Evolutionary conservation across 2,329 filamentous ascomycete genomes (phyloP), one percentile per base, ranked within the genome.

Genomic region (Capronia coronata): DNA sequence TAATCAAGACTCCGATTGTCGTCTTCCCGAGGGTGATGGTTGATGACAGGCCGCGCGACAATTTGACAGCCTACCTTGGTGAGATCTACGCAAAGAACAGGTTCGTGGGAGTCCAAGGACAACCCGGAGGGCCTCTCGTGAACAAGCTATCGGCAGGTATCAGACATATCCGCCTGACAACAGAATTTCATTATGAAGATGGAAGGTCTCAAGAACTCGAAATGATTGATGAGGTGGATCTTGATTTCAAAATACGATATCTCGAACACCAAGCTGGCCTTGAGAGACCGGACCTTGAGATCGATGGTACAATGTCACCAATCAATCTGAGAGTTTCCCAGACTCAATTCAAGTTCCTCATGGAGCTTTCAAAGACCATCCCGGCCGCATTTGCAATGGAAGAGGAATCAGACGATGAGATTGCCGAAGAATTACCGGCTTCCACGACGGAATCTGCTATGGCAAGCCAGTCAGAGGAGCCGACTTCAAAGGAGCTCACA

Each of bases 21-120:
- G 86, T 96, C 1, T 98, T 99, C 67, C 93, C 94, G 1, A 78
- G 88, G 22, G 77, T 84, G 52, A 81, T 93, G 52, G 73, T 80
- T 4, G 82, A 83, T 8, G 84, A 85, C 6, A 79, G 76, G 30
- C 76, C 83, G 2, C 80, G 87, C 46, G 93, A 99, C 65, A 76
- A 89, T 5, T 72, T 98, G 49, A 97, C 89, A 0, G 93, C 91
- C 0, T 94, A 97, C 62, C 73, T 99, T 2, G 93, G 93, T 69
- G 94, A 98, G 65, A 96, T 99, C 19, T 98, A 97, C 64, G 90
- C 87, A 0, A 89, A 90, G 67, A 98, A 98, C 67, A 86, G 84
- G 56, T 98, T 99, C 63, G 80, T 84, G 0, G 85, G 87, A 0
- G 71, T 97, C 2, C 86, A 94, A 55, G 88, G 94, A 51, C 82